These are phyloP conservation scores for Trametopsis cervina DNA, from an alignment of 768 basidiomycete genomes.

Conservation along the genomic window DNA sequence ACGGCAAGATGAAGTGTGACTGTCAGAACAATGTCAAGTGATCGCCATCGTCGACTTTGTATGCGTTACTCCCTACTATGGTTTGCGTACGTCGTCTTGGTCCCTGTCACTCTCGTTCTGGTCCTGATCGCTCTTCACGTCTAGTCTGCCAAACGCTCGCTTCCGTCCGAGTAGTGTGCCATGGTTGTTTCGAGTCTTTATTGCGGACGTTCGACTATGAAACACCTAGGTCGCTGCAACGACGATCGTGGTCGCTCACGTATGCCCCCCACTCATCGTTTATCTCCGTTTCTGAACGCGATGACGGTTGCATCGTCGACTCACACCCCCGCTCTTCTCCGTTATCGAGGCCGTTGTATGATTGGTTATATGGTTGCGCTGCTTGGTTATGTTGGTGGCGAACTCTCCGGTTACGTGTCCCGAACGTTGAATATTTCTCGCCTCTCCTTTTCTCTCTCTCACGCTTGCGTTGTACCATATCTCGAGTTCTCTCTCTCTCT, in stretches of 20 bases:
- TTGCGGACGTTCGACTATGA: constrained; percentile 12
- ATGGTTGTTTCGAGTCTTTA: constrained; percentile 11
- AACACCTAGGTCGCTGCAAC: constrained; percentile 17
- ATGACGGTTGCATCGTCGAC: background rate
- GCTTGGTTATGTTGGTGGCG: background rate
- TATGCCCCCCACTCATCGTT: background rate
- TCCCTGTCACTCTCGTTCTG: background rate
- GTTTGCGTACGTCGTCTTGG: constrained; percentile 22
- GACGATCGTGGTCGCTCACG: constrained; percentile 15
- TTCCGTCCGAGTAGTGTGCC: constrained; percentile 24
- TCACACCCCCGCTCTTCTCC: background rate
- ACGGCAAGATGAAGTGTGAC: constrained; percentile 30
- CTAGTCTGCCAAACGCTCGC: constrained; percentile 24
- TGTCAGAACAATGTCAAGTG: constrained; percentile 38
- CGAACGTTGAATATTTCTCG: background rate
- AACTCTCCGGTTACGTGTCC: too few relatives aligned
- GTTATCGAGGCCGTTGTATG: background rate
- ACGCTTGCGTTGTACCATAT: too few relatives aligned
- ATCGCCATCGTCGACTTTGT: constrained; percentile 4
- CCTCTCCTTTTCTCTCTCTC: background rate
- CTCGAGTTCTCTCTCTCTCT: too few relatives aligned
- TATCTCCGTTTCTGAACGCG: background rate
- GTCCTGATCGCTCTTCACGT: background rate
- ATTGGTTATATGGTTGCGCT: background rate
- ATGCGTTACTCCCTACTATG: constrained; percentile 10